These are phyloP conservation scores for Chlorella sorokiniana DNA, from an alignment of 139 green algal species.

Conservation along the genomic window DNA sequence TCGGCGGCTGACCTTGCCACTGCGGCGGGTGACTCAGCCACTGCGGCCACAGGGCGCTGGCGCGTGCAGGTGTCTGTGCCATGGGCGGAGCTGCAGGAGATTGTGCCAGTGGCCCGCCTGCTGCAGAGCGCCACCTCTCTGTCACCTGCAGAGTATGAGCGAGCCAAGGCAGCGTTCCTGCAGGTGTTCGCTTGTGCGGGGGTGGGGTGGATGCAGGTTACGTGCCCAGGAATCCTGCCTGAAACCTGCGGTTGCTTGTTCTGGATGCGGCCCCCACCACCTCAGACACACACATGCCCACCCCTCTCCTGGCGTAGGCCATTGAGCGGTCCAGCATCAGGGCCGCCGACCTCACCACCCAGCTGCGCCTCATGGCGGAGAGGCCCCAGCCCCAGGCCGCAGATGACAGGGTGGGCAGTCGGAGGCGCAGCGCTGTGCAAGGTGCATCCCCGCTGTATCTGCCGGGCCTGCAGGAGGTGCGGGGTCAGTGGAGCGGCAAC, in stretches of 20 bases:
- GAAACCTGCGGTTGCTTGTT: too few species aligned
- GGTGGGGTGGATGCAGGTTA: neutral
- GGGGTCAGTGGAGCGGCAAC: slow-evolving; percentile 72
- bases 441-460: slow-evolving; percentile 26
- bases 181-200: neutral
- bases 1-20: slow-evolving; percentile 44
- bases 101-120: slow-evolving; percentile 85
- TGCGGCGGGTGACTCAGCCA: neutral
- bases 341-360: slow-evolving; percentile 28
- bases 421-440: neutral
- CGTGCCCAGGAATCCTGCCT: too few species aligned
- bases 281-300: too few species aligned
- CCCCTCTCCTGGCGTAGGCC: neutral
- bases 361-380: slow-evolving; percentile 33
- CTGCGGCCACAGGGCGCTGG: slow-evolving; percentile 33
- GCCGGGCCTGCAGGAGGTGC: slow-evolving; percentile 76
- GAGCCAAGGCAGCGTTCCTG: slow-evolving; percentile 79
- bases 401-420: neutral
- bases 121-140: slow-evolving; percentile 56
- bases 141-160: slow-evolving; percentile 66
- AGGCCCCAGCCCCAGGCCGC: slow-evolving; percentile 4
- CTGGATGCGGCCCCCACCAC: too few species aligned
- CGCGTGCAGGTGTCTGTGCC: slow-evolving; percentile 64
- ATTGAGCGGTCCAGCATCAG: slow-evolving; percentile 44
- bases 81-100: slow-evolving; percentile 82